Percentiles rank a stretch among this genome's conserved stretches.
These are phyloP conservation scores for Dryas octopetala DNA, from an alignment of 306 rosid species.

Conservation along the genomic window DNA sequence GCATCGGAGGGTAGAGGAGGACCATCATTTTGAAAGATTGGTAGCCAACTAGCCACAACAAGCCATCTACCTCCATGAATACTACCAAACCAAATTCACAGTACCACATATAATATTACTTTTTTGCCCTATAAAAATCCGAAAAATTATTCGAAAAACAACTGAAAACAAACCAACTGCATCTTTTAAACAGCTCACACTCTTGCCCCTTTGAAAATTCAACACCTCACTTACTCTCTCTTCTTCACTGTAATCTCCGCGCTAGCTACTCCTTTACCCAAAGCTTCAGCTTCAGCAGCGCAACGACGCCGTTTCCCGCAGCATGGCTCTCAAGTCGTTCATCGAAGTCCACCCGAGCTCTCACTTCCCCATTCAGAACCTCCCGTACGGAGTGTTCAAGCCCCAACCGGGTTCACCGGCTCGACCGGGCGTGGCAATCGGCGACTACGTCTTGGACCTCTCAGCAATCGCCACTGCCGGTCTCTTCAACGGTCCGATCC, in stretches of 20 bases:
- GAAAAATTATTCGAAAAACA: background rate
- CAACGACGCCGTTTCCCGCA: background rate
- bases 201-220: background rate
- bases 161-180: background rate
- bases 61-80: too few species aligned
- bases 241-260: background rate
- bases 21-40: background rate
- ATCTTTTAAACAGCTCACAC: background rate
- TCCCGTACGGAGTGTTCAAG: constrained; percentile 85
- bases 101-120: too few species aligned
- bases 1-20: background rate
- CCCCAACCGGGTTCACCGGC: constrained; percentile 46
- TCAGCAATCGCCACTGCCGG: constrained; percentile 66
- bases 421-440: constrained; percentile 88
- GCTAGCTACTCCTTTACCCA: background rate
- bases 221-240: background rate
- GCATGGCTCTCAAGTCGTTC: constrained; percentile 63
- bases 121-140: background rate
- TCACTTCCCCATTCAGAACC: constrained; percentile 89
- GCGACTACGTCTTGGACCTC: constrained; percentile 82
- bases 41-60: background rate
- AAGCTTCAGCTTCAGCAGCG: background rate
- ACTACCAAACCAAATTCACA: too few species aligned
- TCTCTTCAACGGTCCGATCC: constrained; percentile 79
- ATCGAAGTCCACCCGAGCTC: constrained; percentile 62